Percentiles rank a stretch among this genome's conserved stretches.
These are phyloP conservation scores for Moesziomyces parantarcticus DNA, from an alignment of 1,284 basidiomycete genomes.

Conservation along the genomic window DNA sequence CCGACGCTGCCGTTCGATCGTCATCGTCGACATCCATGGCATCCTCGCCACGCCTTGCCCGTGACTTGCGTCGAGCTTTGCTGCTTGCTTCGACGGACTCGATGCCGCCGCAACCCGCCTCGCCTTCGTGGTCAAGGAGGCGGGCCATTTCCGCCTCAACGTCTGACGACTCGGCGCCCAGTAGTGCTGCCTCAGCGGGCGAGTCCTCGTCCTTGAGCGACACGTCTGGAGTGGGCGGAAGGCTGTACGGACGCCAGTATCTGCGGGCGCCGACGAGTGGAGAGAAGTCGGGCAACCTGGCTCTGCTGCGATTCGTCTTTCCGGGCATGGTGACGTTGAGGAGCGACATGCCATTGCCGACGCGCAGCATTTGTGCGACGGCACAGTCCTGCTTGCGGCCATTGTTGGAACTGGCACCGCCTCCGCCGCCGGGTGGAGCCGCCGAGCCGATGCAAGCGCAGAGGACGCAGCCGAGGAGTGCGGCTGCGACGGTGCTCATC, in stretches of 20 bases:
- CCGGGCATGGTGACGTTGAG: slow-evolving; percentile 59
- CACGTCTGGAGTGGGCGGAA: slow-evolving; percentile 47
- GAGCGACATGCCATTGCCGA: slow-evolving; percentile 64
- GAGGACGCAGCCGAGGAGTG: slow-evolving; percentile 57
- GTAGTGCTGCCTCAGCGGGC: slow-evolving; percentile 12
- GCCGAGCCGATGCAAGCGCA: slow-evolving; percentile 64
- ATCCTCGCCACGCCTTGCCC: neutral
- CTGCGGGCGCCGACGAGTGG: slow-evolving; percentile 61
- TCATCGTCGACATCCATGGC: slow-evolving; percentile 17
- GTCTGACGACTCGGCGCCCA: slow-evolving; percentile 13
- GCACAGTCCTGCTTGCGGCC: slow-evolving; percentile 64
- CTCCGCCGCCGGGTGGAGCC: slow-evolving; percentile 55
- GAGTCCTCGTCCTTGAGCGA: slow-evolving; percentile 26
- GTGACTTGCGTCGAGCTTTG: slow-evolving; percentile 3
- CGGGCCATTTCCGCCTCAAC: slow-evolving; percentile 21
- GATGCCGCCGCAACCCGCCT: slow-evolving; percentile 34
- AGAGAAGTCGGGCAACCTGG: slow-evolving; percentile 55
- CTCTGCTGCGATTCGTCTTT: slow-evolving; percentile 42
- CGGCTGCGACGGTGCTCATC: slow-evolving; percentile 59
- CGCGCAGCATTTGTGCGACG: slow-evolving; percentile 66
- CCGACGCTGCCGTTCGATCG: slow-evolving; percentile 8
- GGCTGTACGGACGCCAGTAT: slow-evolving; percentile 46
- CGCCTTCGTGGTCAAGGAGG: slow-evolving; percentile 20
- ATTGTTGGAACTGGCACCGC: slow-evolving; percentile 58
- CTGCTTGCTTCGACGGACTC: slow-evolving; percentile 9